A percentile compares a stretch with the other conserved stretches of the same genome.
phyloP scores from a whole-genome alignment of 2,329 filamentous ascomycete species.

The Graphiopsis chlorocephala region DNA sequence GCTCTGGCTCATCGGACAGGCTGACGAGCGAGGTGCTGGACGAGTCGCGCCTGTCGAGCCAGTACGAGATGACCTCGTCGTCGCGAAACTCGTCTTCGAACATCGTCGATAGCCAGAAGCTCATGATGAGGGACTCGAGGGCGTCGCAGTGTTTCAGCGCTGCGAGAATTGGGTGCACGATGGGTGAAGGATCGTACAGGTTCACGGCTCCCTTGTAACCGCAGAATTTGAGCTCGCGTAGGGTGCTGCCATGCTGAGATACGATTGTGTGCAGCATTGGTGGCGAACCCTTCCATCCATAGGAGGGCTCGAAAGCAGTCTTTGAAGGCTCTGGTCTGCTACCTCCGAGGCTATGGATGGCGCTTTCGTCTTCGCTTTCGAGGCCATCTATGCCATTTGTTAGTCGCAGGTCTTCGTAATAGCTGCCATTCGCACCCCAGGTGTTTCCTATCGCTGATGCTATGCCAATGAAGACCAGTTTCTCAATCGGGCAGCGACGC shows the following conservation, averaged over 20 bases:
- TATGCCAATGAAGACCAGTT: conserved; percentile 47
- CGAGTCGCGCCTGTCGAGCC: conserved; percentile 41
- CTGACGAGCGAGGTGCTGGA: conserved; percentile 39
- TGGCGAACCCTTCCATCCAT: conserved; percentile 39
- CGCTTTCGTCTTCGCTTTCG: conserved; percentile 33
- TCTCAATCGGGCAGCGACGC: conserved; percentile 41
- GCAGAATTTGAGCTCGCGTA: conserved; percentile 48
- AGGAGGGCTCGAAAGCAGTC: conserved; percentile 37
- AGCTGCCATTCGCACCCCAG: conserved; percentile 38
- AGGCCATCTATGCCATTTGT: conserved; percentile 23
- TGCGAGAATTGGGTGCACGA: conserved; percentile 39
- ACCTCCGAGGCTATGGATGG: conserved; percentile 27
- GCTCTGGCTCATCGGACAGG: conserved; percentile 29
- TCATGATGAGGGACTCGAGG: conserved; percentile 41
- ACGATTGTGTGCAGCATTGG: conserved; percentile 45
- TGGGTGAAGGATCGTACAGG: conserved; percentile 38
- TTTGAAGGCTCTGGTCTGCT: conserved; percentile 21
- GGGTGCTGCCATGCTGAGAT: conserved; percentile 38
- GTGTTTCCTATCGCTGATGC: conserved; percentile 45
- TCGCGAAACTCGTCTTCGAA: conserved; percentile 42
- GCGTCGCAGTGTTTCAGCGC: conserved; percentile 43
- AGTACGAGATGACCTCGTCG: conserved; percentile 44
- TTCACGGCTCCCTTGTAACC: conserved; percentile 46
- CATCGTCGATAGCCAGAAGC: conserved; percentile 42
- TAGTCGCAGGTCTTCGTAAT: conserved; percentile 15